Evolutionary conservation across 441 rosid genomes (phyloP).

Genomic region (Euphorbia celastroides): DNA sequence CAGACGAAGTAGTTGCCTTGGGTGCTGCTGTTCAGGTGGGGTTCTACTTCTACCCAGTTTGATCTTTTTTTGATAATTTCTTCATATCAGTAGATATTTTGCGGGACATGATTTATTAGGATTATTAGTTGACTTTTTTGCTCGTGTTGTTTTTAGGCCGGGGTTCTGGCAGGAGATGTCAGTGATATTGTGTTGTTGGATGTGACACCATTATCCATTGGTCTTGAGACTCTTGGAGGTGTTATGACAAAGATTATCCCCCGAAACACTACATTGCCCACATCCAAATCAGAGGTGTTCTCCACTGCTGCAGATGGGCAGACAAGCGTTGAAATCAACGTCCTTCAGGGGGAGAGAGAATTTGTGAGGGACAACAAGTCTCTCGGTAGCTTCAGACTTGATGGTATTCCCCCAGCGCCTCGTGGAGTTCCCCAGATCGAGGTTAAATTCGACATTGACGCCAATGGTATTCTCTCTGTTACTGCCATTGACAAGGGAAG

Average conservation of each 20-base stretch:
- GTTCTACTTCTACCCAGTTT: too few relatives aligned
- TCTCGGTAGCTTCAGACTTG: conserved; percentile 84
- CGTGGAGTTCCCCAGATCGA: conserved; percentile 96
- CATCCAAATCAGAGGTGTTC: conserved; percentile 95
- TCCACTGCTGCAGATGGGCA: conserved; percentile 98
- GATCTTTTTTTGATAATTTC: too few relatives aligned
- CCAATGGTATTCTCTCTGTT: conserved; percentile 90
- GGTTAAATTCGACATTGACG: conserved; percentile 91
- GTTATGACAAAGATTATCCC: conserved; percentile 92
- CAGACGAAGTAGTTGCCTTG: conserved; percentile 75
- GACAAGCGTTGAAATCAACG: conserved; percentile 88
- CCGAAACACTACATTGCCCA: conserved; percentile 83
- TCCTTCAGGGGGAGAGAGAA: conserved; percentile 93
- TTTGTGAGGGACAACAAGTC: conserved; percentile 92
- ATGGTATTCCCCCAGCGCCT: conserved; percentile 93
- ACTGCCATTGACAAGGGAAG: conserved; percentile 84
- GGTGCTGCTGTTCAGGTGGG: conserved; percentile 94
- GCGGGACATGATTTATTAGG: not conserved
- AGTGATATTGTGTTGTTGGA: conserved; percentile 87
- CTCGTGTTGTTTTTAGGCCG: conserved; percentile 46
- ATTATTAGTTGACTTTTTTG: not conserved
- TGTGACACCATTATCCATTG: conserved; percentile 80
- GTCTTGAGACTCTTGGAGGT: conserved; percentile 93
- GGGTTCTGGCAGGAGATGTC: conserved; percentile 90
- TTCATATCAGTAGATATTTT: not conserved